phyloP scores from a whole-genome alignment of 78 protist species.

The Tieghemostelium lacteum region DNA sequence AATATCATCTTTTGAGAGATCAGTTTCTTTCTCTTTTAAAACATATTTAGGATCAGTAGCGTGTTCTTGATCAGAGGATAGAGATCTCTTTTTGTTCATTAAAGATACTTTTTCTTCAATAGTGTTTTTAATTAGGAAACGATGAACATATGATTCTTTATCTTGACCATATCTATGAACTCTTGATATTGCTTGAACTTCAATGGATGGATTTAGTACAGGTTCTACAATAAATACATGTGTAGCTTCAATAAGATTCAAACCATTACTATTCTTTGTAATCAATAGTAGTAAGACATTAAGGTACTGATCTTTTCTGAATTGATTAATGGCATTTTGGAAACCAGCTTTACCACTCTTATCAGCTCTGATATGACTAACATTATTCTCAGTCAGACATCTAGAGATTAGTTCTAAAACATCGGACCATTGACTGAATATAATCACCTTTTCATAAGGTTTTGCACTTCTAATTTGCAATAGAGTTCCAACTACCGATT shows the following conservation, averaged over 20 bases:
- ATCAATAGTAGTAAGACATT: slow-evolving; percentile 71
- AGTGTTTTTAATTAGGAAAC: slow-evolving; percentile 73
- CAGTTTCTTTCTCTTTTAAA: no score
- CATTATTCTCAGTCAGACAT: slow-evolving; percentile 24
- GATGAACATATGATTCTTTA: slow-evolving; percentile 74
- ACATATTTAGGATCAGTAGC: no score
- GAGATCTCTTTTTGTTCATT: no score
- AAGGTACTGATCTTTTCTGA: slow-evolving; percentile 29
- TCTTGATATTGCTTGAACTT: slow-evolving; percentile 79
- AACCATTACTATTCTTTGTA: slow-evolving; percentile 64
- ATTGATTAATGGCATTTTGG: slow-evolving; percentile 17
- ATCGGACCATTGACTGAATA: slow-evolving; percentile 81
- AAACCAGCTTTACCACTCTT: not conserved
- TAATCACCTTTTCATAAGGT: slow-evolving; percentile 17
- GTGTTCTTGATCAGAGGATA: no score
- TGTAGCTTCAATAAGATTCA: slow-evolving; percentile 80
- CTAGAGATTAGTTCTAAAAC: slow-evolving; percentile 48
- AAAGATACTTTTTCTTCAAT: slow-evolving; percentile 72
- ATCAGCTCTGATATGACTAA: not conserved
- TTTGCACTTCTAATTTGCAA: not conserved
- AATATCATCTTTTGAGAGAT: no score
- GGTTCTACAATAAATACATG: slow-evolving; percentile 86
- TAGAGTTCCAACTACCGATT: slow-evolving; percentile 27
- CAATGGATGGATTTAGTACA: slow-evolving; percentile 58
- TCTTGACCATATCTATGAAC: slow-evolving; percentile 83